These are phyloP conservation scores for Dalbergia oliveri DNA, from an alignment of 306 rosid genomes.

Conservation along the genomic window DNA sequence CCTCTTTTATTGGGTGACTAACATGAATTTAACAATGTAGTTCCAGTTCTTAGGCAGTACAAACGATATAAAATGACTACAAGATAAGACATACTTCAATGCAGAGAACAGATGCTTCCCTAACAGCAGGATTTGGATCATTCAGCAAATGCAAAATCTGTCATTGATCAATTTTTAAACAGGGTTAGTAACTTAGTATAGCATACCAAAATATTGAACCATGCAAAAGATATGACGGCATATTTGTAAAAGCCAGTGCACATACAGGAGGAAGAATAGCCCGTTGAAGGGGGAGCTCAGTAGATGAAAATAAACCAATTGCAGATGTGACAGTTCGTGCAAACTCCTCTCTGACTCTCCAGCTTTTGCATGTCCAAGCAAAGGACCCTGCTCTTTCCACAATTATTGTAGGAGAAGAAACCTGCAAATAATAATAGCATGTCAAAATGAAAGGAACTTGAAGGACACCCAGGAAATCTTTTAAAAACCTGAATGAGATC, in stretches of 20 bases:
- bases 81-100: slow-evolving; percentile 60
- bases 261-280: slow-evolving; percentile 93
- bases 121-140: slow-evolving; percentile 88
- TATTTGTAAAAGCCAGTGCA: slow-evolving; percentile 36
- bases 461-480: slow-evolving; percentile 18
- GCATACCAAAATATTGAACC: slow-evolving; percentile 15
- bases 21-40: not conserved
- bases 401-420: slow-evolving; percentile 95
- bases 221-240: slow-evolving; percentile 2
- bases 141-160: slow-evolving; percentile 93
- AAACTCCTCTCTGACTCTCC: slow-evolving; percentile 99
- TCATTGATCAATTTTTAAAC: slow-evolving; percentile 25
- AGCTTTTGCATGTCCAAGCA: slow-evolving; percentile 95
- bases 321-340: slow-evolving; percentile 96
- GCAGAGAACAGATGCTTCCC: slow-evolving; percentile 92
- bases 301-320: slow-evolving; percentile 87
- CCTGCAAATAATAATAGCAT: slow-evolving; percentile 56
- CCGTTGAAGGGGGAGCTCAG: slow-evolving; percentile 95
- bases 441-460: slow-evolving; percentile 35
- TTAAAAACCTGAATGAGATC: slow-evolving; percentile 29
- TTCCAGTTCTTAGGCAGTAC: not conserved
- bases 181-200: slow-evolving; percentile 17
- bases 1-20: not conserved
- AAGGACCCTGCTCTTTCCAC: slow-evolving; percentile 98
- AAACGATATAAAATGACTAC: slow-evolving; percentile 28